Conservation (phyloP, 2,329 filamentous ascomycete species). For the Fusarium praegraminearum region DNA sequence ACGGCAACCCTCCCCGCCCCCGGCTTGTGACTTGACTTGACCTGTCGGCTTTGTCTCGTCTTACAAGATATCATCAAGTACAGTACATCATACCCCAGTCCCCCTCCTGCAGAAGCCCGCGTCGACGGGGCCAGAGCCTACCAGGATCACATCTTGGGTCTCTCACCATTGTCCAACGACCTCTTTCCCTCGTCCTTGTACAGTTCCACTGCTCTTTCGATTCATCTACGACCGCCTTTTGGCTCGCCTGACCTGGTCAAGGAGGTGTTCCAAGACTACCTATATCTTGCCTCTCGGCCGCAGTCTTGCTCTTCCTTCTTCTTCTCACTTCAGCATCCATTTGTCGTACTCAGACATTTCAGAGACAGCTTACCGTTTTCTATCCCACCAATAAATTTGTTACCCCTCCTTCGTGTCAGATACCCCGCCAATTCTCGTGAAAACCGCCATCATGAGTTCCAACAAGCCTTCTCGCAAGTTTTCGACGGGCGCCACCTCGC, state of each 20-base stretch:
- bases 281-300: slow-evolving; percentile 40
- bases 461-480: slow-evolving; percentile 54
- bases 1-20: slow-evolving; percentile 26
- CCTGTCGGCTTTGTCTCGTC: slow-evolving; percentile 24
- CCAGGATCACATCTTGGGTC: slow-evolving; percentile 40
- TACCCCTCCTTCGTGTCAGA: slow-evolving; percentile 25
- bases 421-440: slow-evolving; percentile 28
- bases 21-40: slow-evolving; percentile 7
- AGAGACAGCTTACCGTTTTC: slow-evolving; percentile 10
- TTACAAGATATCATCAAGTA: slow-evolving; percentile 31
- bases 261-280: slow-evolving; percentile 40
- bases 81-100: slow-evolving; percentile 24
- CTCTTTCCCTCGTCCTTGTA: slow-evolving; percentile 27
- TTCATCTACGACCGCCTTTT: slow-evolving; percentile 47
- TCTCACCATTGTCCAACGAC: slow-evolving; percentile 16
- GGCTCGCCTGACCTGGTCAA: slow-evolving; percentile 42
- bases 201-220: slow-evolving; percentile 47
- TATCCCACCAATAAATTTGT: slow-evolving; percentile 6
- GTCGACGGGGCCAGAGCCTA: slow-evolving; percentile 35
- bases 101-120: slow-evolving; percentile 39
- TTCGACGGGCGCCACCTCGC: slow-evolving; percentile 59
- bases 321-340: slow-evolving; percentile 26
- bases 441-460: slow-evolving; percentile 45
- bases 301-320: slow-evolving; percentile 20
- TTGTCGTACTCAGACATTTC: slow-evolving; percentile 17